Conservation (phyloP, 768 basidiomycete genomes). For the Lactarius quietus region DNA sequence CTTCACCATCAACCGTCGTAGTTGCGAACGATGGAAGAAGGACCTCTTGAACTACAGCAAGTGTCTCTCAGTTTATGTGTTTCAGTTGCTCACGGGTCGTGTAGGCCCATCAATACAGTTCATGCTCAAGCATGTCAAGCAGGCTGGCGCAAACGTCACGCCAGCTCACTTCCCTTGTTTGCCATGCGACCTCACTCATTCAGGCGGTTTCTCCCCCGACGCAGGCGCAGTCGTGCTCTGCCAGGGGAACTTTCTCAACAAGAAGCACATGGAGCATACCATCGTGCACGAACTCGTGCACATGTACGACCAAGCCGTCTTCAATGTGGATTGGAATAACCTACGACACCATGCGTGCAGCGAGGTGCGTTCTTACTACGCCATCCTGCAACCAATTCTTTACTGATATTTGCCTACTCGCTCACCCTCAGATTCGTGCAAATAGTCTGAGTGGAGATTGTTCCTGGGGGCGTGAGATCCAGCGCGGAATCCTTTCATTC, state of each 20-base stretch:
- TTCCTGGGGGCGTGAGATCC: constrained; percentile 75
- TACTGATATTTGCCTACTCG: constrained; percentile 6
- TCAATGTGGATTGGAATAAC: constrained; percentile 90
- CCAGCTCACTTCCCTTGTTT: constrained; percentile 74
- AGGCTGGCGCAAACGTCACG: constrained; percentile 68
- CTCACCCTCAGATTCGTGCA: constrained; percentile 73
- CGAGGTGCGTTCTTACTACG: constrained; percentile 58
- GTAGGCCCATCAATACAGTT: constrained; percentile 84
- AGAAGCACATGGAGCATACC: constrained; percentile 90
- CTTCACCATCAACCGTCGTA: constrained; percentile 38
- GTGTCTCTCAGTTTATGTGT: constrained; percentile 26
- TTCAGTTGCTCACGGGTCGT: constrained; percentile 8
- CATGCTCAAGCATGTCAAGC: constrained; percentile 86
- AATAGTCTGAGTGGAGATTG: constrained; percentile 95
- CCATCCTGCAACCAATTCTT: constrained; percentile 8
- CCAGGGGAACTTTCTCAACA: constrained; percentile 74
- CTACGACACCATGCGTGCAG: constrained; percentile 94
- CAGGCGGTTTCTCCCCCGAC: constrained; percentile 81
- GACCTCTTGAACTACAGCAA: constrained; percentile 47
- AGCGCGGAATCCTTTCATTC: constrained; percentile 72
- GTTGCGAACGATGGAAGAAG: constrained; percentile 50
- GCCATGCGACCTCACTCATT: constrained; percentile 68
- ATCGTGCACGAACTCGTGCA: constrained; percentile 92
- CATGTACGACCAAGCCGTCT: constrained; percentile 92
- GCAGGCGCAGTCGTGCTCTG: constrained; percentile 82